Evolutionary conservation across 139 green algal genomes (phyloP), one percentile per base, ranked within the genome.

Genomic region (Chlamydomonas sp.): DNA sequence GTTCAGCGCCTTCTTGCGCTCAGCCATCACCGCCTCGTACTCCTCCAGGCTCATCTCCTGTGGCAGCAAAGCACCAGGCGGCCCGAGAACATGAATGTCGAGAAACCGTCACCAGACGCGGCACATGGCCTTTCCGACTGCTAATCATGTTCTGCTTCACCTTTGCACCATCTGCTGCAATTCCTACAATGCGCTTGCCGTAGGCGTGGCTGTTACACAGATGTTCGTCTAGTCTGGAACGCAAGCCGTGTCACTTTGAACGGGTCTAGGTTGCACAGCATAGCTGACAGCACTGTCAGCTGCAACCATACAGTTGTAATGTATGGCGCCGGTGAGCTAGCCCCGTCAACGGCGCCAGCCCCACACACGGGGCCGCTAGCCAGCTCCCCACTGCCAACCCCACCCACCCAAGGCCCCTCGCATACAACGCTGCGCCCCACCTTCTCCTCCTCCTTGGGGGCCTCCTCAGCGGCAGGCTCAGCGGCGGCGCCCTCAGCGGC

Each of bases 1-100:
- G 93, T 97, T 97, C 61, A 98, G 91, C 15, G 85, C 93, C 1
- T 94, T 94, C 86, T 94, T 95, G 94, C 97, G 97, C 91, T 95
- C 95, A 8, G 90, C 92, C 89, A 96, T 85, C 85, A 94, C 63
- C 17, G 71, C 89, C 92, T 97, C 94, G 59, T 97, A 98, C 90
- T 97, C 94, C 69, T 97, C 93, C 61, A 97, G 93, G 68, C 84
- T 93, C 85, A 97, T 91, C 89, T 96, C 90, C 92, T 96, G 87
- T 16, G 31, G 71, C 71, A 77, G 5, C 14, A 9, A 5, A 49
- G 14, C 71, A 6, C 71, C 12, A 86, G 80, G 62, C 7, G 57
- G 78, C 15, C 31, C 66, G 77, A 71, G 12, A 72, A 59, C 78
- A 75, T 15, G 78, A 16, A 3, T 5, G 4, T 69, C 5, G 14